A percentile compares a stretch with the other conserved stretches of the same genome.
Evolutionary conservation across 768 basidiomycete species (phyloP).

Genomic region (Mycena rebaudengoi): DNA sequence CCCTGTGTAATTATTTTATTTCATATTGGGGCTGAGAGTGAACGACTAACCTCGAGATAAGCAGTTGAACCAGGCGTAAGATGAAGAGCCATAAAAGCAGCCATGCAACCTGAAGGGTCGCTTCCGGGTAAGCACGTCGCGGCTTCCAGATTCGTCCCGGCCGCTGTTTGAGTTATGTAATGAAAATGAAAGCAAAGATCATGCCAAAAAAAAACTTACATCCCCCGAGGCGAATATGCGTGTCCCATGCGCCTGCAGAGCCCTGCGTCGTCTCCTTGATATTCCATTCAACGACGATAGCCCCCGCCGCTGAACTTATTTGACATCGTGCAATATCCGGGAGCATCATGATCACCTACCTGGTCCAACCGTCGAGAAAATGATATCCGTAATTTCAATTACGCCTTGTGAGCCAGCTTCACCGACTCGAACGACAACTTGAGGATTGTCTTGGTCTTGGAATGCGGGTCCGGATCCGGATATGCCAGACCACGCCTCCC

Average conservation of each 20-base stretch:
- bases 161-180: conserved; percentile 42
- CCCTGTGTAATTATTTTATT: too few species aligned
- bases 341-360: conserved; percentile 17
- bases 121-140: conserved; percentile 54
- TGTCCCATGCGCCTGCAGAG: conserved; percentile 66
- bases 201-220: conserved; percentile 29
- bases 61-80: conserved; percentile 60
- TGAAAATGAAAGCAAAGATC: not conserved
- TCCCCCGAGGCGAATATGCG: conserved; percentile 59
- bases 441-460: conserved; percentile 52
- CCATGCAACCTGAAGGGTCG: conserved; percentile 56
- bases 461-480: conserved; percentile 58
- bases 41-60: conserved; percentile 77
- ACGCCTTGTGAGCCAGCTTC: conserved; percentile 54
- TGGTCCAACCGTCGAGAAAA: conserved; percentile 34
- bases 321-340: too few species aligned
- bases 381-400: conserved; percentile 66
- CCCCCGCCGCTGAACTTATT: conserved; percentile 53
- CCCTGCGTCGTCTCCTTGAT: conserved; percentile 65
- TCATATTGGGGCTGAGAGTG: too few species aligned
- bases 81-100: conserved; percentile 74
- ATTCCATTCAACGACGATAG: conserved; percentile 76
- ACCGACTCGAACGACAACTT: conserved; percentile 58
- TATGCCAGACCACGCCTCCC: conserved; percentile 69
- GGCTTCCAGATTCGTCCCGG: conserved; percentile 62